Conservation (phyloP, 139 green algal species). For the Eudorina sp. region DNA sequence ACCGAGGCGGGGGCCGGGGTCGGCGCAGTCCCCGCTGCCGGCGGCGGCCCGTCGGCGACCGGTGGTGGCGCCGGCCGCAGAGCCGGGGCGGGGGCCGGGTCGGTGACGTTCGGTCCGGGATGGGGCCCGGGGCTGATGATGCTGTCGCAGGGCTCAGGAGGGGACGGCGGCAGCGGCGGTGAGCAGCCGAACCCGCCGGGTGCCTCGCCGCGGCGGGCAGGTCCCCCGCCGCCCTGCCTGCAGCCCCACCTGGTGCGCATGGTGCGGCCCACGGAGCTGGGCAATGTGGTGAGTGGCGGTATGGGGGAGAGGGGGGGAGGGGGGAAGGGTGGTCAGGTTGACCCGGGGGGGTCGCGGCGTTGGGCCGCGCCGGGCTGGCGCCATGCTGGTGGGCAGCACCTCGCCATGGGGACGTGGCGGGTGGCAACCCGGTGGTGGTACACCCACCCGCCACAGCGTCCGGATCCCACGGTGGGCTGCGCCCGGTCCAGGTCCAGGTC, state of each 20-base stretch:
- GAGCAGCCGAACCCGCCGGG: not conserved
- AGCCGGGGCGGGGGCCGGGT: not conserved
- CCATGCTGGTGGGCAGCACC: too few species aligned
- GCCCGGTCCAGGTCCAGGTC: too few species aligned
- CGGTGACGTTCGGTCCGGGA: not conserved
- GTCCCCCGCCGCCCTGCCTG: not conserved
- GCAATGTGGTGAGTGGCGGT: conserved; percentile 33
- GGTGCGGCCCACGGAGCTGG: conserved; percentile 27
- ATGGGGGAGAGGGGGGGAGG: too few species aligned
- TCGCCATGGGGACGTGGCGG: too few species aligned
- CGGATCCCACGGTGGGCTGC: too few species aligned
- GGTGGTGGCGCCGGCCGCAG: not conserved
- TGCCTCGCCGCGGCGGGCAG: not conserved
- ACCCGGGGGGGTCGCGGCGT: too few species aligned
- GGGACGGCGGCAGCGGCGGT: not conserved
- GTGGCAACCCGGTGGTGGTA: too few species aligned
- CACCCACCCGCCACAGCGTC: too few species aligned
- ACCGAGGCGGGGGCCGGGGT: not conserved
- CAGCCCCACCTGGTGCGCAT: conserved; percentile 35
- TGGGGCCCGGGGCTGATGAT: not conserved
- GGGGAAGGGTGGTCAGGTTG: too few species aligned
- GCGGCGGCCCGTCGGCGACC: not conserved
- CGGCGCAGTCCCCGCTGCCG: too few species aligned
- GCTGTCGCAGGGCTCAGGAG: not conserved
- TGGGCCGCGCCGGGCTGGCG: too few species aligned